Percentiles rank a stretch among this genome's conserved stretches.
Conservation (phyloP, 2,329 filamentous ascomycete species). For the Epichloe festucae region DNA sequence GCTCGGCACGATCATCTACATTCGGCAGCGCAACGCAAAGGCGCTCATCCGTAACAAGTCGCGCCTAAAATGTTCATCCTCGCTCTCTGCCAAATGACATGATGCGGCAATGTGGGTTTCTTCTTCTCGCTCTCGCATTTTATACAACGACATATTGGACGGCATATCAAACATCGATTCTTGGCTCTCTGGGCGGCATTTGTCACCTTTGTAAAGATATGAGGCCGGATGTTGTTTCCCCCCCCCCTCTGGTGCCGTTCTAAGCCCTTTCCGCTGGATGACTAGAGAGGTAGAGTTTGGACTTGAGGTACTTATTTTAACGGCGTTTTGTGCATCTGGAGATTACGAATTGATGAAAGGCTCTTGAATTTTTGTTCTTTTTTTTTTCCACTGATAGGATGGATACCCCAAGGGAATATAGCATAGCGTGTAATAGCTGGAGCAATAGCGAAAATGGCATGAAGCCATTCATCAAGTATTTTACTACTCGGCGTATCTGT, state of each 20-base stretch:
- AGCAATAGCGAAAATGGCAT: neutral
- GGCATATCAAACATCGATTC: too few species aligned
- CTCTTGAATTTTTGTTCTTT: neutral
- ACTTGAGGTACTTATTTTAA: too few species aligned
- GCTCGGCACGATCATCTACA: conserved; percentile 29
- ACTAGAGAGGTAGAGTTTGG: too few species aligned
- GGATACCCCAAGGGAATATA: neutral
- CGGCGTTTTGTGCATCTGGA: neutral
- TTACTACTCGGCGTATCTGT: too few species aligned
- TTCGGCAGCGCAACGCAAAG: conserved; percentile 32
- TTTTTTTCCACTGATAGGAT: neutral
- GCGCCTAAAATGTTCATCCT: conserved; percentile 23
- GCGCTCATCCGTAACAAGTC: conserved; percentile 32
- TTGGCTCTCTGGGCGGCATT: neutral
- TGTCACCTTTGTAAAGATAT: neutral
- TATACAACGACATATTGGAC: neutral
- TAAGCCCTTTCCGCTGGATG: neutral
- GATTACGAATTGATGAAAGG: neutral
- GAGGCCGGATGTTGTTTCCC: neutral
- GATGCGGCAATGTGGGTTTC: neutral
- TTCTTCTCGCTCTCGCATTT: neutral
- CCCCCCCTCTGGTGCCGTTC: neutral
- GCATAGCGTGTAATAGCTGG: neutral
- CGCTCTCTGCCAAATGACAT: neutral
- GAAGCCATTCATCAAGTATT: neutral